These are phyloP conservation scores for Pleomassaria siparia DNA, from an alignment of 2,329 filamentous ascomycete genomes.

Conservation along the genomic window DNA sequence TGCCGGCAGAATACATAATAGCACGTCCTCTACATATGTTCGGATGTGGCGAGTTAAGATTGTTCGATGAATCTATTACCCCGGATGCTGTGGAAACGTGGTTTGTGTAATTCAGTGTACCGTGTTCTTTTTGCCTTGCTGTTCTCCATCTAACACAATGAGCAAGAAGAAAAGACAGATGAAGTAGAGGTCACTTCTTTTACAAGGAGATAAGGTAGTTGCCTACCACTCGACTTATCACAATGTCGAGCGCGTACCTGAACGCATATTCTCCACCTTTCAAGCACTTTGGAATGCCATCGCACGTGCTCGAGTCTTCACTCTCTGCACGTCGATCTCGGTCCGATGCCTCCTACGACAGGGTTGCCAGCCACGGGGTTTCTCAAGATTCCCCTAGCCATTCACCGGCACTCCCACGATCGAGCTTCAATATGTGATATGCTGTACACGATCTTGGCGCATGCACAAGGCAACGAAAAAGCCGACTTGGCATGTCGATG, in stretches of 20 bases:
- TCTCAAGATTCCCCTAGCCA: constrained; percentile 6
- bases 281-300: background rate
- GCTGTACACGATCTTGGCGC: background rate
- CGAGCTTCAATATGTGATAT: constrained; percentile 16
- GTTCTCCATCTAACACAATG: no score
- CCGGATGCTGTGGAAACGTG: no score
- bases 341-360: background rate
- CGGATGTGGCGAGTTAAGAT: no score
- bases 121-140: no score
- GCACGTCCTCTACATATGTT: constrained; percentile 9
- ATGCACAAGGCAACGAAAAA: constrained; percentile 2
- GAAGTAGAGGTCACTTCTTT: no score
- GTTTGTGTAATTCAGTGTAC: no score
- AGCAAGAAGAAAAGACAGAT: no score
- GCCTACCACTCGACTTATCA: no score
- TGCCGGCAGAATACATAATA: constrained; percentile 28
- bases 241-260: no score
- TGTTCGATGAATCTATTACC: no score
- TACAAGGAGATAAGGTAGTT: no score
- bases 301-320: background rate
- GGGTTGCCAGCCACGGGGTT: background rate
- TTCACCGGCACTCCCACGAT: constrained; percentile 8
- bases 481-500: constrained; percentile 17
- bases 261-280: no score
- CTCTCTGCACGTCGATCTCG: background rate